These are phyloP conservation scores for Venturia oleaginea DNA, from an alignment of 2,329 filamentous ascomycete genomes.

Conservation along the genomic window DNA sequence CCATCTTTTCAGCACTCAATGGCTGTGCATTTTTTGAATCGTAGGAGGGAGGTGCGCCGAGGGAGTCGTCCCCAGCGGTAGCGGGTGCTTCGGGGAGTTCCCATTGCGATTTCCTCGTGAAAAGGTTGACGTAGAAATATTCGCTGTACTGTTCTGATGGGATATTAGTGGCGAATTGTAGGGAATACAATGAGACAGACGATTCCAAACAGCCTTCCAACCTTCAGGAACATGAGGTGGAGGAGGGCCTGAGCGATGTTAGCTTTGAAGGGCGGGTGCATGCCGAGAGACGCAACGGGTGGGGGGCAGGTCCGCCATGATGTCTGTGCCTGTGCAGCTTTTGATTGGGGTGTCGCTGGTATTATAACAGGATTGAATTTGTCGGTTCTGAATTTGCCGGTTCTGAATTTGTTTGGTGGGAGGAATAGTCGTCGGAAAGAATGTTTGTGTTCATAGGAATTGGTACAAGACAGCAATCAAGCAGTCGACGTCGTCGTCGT, in stretches of 20 bases:
- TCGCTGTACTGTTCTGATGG: slow-evolving; percentile 64
- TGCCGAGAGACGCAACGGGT: not conserved
- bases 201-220: slow-evolving; percentile 12
- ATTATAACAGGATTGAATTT: no score
- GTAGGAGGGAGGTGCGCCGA: slow-evolving; percentile 61
- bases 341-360: not conserved
- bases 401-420: no score
- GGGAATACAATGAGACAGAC: not conserved
- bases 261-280: not conserved
- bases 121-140: slow-evolving; percentile 89
- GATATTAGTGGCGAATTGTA: not conserved
- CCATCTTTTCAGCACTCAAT: slow-evolving; percentile 38
- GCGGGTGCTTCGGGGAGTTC: slow-evolving; percentile 67
- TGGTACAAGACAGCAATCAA: no score
- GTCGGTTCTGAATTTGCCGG: no score
- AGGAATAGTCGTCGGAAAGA: no score
- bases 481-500: no score
- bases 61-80: slow-evolving; percentile 36
- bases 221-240: slow-evolving; percentile 10
- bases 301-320: not conserved
- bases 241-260: slow-evolving; percentile 6
- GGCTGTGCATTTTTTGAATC: slow-evolving; percentile 38
- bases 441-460: no score
- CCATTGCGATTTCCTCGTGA: slow-evolving; percentile 87
- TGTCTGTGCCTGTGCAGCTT: not conserved